Conservation (phyloP, 257 asterid species). For the Solanum boliviense region DNA sequence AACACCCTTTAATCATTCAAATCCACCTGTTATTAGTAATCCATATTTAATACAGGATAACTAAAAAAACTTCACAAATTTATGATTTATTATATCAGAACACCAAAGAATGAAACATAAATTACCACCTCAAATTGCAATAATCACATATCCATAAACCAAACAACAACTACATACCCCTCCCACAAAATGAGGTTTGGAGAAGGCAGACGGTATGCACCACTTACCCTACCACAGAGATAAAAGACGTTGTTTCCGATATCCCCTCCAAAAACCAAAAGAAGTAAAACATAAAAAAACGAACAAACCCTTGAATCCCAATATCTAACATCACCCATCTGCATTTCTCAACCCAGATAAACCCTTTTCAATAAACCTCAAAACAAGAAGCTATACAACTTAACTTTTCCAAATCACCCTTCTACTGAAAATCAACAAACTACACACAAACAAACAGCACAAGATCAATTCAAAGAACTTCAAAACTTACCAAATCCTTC, state of each 20-base stretch:
- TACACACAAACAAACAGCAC: not conserved
- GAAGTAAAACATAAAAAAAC: not conserved
- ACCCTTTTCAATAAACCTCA: not conserved
- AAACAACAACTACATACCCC: not conserved
- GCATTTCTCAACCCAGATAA: not conserved
- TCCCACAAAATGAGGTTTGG: not conserved
- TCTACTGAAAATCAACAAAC: not conserved
- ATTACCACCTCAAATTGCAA: not conserved
- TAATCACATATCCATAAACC: not conserved
- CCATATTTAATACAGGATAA: not conserved
- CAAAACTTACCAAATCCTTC: slow-evolving; percentile 4
- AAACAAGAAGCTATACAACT: not conserved
- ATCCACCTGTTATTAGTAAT: not conserved
- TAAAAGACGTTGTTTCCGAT: not conserved
- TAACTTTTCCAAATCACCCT: not conserved
- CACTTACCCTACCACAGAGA: not conserved
- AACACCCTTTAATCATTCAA: not conserved
- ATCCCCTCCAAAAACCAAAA: not conserved
- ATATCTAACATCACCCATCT: not conserved
- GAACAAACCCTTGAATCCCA: not conserved
- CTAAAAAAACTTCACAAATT: not conserved
- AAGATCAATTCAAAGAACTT: not conserved
- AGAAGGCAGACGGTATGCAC: not conserved
- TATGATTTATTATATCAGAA: not conserved
- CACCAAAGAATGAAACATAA: not conserved